Evolutionary conservation across 2,329 filamentous ascomycete species (phyloP).

Genomic region (Claviceps maximensis): DNA sequence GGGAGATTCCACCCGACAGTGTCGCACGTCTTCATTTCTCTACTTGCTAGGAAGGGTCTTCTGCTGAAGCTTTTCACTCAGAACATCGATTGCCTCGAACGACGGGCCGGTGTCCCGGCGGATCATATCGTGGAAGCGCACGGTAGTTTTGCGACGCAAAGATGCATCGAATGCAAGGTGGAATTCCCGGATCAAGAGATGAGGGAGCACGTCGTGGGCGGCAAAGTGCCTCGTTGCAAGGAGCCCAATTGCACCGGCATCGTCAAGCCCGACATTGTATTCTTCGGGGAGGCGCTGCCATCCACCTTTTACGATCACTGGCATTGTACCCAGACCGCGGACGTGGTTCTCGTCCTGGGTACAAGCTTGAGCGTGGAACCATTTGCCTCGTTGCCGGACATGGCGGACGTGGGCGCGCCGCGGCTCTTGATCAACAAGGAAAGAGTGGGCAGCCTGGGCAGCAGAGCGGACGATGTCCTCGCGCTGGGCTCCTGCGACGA

Average conservation of each 20-base stretch:
- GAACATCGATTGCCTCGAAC: slow-evolving; percentile 93
- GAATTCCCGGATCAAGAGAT: slow-evolving; percentile 63
- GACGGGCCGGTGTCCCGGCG: slow-evolving; percentile 67
- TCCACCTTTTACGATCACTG: slow-evolving; percentile 22
- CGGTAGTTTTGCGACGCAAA: slow-evolving; percentile 83
- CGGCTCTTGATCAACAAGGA: slow-evolving; percentile 82
- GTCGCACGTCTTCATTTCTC: slow-evolving; percentile 74
- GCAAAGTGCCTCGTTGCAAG: slow-evolving; percentile 57
- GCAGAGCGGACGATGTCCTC: slow-evolving; percentile 70
- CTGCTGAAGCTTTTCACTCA: slow-evolving; percentile 87
- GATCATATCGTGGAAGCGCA: slow-evolving; percentile 86
- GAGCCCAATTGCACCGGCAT: slow-evolving; percentile 53
- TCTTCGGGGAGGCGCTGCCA: slow-evolving; percentile 65
- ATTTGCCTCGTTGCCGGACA: slow-evolving; percentile 66
- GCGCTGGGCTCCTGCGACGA: slow-evolving; percentile 71
- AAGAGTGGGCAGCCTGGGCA: slow-evolving; percentile 65
- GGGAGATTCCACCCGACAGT: slow-evolving; percentile 81
- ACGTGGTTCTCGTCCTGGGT: slow-evolving; percentile 75
- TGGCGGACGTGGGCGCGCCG: slow-evolving; percentile 49
- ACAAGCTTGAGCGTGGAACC: slow-evolving; percentile 81
- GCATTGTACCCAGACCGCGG: slow-evolving; percentile 45
- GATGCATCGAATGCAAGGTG: slow-evolving; percentile 76
- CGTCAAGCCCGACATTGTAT: slow-evolving; percentile 90
- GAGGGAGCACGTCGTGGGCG: slow-evolving; percentile 51
- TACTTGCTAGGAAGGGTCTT: slow-evolving; percentile 67